These are phyloP conservation scores for Bertia moriformis DNA, from an alignment of 2,329 filamentous ascomycete genomes.

Conservation along the genomic window DNA sequence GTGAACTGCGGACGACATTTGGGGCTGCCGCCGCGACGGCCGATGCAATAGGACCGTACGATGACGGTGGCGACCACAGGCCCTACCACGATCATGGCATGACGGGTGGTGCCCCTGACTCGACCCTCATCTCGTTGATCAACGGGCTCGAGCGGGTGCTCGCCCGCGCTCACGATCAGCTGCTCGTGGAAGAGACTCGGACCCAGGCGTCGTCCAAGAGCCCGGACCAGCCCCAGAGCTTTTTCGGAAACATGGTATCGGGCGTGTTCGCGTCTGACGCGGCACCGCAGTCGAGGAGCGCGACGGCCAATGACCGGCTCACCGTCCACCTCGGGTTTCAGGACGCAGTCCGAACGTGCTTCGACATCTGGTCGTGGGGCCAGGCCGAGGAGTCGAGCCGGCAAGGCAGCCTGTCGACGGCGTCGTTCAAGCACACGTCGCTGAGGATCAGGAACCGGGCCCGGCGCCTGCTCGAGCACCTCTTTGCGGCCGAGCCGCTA, in stretches of 20 bases:
- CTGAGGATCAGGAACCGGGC: conserved; percentile 81
- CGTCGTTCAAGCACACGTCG: conserved; percentile 83
- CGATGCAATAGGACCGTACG: conserved; percentile 10
- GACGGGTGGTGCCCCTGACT: conserved; percentile 39
- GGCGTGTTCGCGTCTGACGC: conserved; percentile 73
- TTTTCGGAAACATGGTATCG: conserved; percentile 89
- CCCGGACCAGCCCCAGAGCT: conserved; percentile 70
- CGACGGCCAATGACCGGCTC: conserved; percentile 81
- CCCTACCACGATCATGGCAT: conserved; percentile 5
- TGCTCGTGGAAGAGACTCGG: conserved; percentile 62
- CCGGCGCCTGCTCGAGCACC: conserved; percentile 73
- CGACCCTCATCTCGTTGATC: conserved; percentile 67
- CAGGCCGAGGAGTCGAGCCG: conserved; percentile 40
- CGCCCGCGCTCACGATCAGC: conserved; percentile 69
- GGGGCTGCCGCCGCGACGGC: conserved; percentile 15
- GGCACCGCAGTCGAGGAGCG: conserved; percentile 59
- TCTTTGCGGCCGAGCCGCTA: conserved; percentile 80
- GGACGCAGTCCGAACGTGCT: conserved; percentile 83
- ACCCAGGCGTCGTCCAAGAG: conserved; percentile 57
- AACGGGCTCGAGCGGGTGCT: conserved; percentile 85
- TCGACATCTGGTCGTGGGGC: conserved; percentile 90
- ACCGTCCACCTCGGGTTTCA: conserved; percentile 94
- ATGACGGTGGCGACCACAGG: conserved; percentile 13
- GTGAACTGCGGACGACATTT: conserved; percentile 54
- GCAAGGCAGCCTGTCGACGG: conserved; percentile 53